Percentiles rank a stretch among this genome's conserved stretches.
These are phyloP conservation scores for Yarrowia alimentaria DNA, from an alignment of 805 yeast genomes.

Conservation along the genomic window DNA sequence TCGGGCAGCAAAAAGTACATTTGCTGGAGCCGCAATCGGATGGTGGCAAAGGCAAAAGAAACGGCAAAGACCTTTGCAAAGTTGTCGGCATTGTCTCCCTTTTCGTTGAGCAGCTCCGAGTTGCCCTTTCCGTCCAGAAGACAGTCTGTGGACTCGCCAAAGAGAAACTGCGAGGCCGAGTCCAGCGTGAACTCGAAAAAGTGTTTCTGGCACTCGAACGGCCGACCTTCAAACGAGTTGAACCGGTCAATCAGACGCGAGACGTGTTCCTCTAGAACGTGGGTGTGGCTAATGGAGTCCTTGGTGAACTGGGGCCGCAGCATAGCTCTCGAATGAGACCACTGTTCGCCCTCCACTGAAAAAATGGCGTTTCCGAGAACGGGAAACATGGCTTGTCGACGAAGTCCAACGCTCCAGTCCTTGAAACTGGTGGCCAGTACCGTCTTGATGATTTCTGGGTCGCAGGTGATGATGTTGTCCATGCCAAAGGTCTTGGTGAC, in stretches of 20 bases:
- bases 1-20: neutral
- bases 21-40: conserved; percentile 11
- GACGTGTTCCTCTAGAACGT: conserved; percentile 34
- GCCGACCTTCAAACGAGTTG: neutral
- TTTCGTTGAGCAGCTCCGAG: neutral
- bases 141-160: conserved; percentile 22
- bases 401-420: conserved; percentile 37
- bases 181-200: conserved; percentile 27
- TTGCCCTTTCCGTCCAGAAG: neutral
- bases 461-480: conserved; percentile 32
- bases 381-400: conserved; percentile 30
- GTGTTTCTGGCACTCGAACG: conserved; percentile 1
- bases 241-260: conserved; percentile 31
- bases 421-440: conserved; percentile 36
- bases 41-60: conserved; percentile 1
- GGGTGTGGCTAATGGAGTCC: conserved; percentile 35
- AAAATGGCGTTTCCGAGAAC: conserved; percentile 38
- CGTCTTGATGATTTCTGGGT: conserved; percentile 37
- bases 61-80: neutral
- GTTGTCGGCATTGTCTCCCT: conserved; percentile 9
- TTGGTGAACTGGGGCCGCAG: conserved; percentile 38
- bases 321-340: conserved; percentile 39
- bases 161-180: conserved; percentile 26
- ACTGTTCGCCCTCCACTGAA: conserved; percentile 37
- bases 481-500: neutral